A percentile compares a stretch with the other conserved stretches of the same genome.
Evolutionary conservation across 106 monocot genomes (phyloP).

Genomic region (Narthecium ossifragum): DNA sequence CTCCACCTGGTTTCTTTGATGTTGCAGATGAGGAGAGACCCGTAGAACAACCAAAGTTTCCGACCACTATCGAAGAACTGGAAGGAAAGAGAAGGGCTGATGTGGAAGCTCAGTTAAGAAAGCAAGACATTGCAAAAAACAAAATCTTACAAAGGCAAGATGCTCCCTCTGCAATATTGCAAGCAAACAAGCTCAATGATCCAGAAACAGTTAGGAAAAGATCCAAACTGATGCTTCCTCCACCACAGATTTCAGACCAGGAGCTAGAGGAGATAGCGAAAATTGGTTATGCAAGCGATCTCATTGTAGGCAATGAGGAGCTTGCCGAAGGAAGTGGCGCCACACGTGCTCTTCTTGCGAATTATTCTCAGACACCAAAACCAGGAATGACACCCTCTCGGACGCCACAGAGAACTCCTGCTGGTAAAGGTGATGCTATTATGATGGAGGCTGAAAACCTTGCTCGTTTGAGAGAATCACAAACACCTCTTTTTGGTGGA

Average conservation of each 20-base stretch:
- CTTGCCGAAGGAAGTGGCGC: constrained; percentile 79
- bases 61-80: constrained; percentile 91
- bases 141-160: constrained; percentile 91
- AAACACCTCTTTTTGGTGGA: constrained; percentile 94
- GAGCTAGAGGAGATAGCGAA: constrained; percentile 94
- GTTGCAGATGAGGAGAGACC: constrained; percentile 66
- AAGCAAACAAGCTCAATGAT: constrained; percentile 94
- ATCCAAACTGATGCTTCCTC: constrained; percentile 87
- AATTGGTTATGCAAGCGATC: constrained; percentile 89
- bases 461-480: constrained; percentile 89
- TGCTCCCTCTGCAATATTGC: constrained; percentile 86
- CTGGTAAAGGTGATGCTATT: constrained; percentile 79
- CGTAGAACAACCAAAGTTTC: constrained; percentile 59
- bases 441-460: constrained; percentile 99
- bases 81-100: constrained; percentile 94
- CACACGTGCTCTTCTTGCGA: constrained; percentile 77
- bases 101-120: constrained; percentile 82
- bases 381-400: constrained; percentile 62
- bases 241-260: constrained; percentile 95
- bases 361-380: constrained; percentile 92
- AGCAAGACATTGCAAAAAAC: constrained; percentile 91
- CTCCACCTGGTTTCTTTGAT: constrained; percentile 95
- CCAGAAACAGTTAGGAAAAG: constrained; percentile 94
- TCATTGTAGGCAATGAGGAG: constrained; percentile 48
- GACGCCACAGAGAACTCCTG: constrained; percentile 92